phyloP scores from a whole-genome alignment of 192 early-diverging fungal species.

The Umbelopsis sp. region DNA sequence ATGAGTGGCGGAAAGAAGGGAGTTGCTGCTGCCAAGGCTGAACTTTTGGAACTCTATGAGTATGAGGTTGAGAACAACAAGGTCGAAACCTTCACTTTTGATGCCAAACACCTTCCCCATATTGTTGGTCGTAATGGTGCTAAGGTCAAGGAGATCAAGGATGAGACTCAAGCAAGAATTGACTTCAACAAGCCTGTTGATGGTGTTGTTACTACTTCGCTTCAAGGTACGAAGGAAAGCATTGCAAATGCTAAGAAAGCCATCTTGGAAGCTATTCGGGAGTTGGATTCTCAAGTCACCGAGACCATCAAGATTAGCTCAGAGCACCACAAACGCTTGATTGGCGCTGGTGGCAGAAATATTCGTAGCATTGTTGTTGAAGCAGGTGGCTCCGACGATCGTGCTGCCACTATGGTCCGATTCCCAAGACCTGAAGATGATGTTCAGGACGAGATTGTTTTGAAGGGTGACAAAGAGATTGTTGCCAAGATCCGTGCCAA shows the following conservation, averaged over 20 bases:
- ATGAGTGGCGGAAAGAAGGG: constrained; percentile 86
- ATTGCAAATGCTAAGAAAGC: constrained; percentile 55
- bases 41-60: constrained; percentile 81
- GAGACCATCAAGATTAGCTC: constrained; percentile 49
- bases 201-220: constrained; percentile 45
- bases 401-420: constrained; percentile 55
- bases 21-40: constrained; percentile 74
- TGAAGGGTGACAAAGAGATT: constrained; percentile 64
- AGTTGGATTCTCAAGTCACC: constrained; percentile 59
- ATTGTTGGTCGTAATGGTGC: constrained; percentile 79
- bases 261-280: constrained; percentile 61
- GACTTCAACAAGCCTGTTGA: constrained; percentile 58
- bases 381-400: constrained; percentile 60
- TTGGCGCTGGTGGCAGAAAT: constrained; percentile 63
- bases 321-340: constrained; percentile 66
- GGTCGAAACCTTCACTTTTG: constrained; percentile 63
- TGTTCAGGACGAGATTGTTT: constrained; percentile 54
- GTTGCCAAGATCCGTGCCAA: constrained; percentile 51
- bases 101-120: constrained; percentile 65
- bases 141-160: constrained; percentile 75
- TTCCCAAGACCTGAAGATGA: constrained; percentile 57
- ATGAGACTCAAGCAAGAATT: constrained; percentile 71
- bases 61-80: constrained; percentile 81
- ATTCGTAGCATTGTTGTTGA: constrained; percentile 64
- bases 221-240: constrained; percentile 57